Evolutionary conservation across 768 basidiomycete genomes (phyloP).

Genomic region (Boletus fagicola): DNA sequence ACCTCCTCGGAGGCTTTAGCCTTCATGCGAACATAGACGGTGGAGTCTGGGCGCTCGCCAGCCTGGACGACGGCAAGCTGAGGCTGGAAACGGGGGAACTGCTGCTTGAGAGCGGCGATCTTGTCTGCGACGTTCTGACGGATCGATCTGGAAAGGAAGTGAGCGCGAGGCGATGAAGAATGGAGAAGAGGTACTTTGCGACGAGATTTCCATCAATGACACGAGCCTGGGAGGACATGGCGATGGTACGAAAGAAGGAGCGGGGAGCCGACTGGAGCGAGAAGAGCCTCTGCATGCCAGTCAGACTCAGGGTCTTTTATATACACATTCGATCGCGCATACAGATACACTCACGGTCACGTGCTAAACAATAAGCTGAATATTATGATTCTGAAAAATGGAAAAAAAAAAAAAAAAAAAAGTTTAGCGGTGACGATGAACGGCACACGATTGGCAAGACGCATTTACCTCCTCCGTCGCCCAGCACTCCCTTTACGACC

Average conservation of each 20-base stretch:
- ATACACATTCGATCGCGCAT: background rate
- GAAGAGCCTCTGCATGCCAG: slow-evolving; percentile 4
- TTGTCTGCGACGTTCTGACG: slow-evolving; percentile 71
- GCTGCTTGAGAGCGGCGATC: slow-evolving; percentile 61
- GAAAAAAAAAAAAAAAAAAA: too few relatives aligned
- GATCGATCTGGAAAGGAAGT: slow-evolving; percentile 57
- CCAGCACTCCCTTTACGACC: slow-evolving; percentile 30
- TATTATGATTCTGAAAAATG: too few relatives aligned
- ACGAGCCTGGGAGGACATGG: slow-evolving; percentile 44
- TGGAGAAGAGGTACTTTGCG: slow-evolving; percentile 62
- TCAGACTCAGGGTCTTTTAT: background rate
- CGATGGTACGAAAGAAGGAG: slow-evolving; percentile 26
- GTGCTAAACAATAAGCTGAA: slow-evolving; percentile 6
- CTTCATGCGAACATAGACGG: slow-evolving; percentile 96
- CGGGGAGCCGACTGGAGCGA: slow-evolving; percentile 1
- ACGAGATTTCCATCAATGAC: slow-evolving; percentile 82
- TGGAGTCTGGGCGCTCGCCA: slow-evolving; percentile 87
- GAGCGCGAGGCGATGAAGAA: slow-evolving; percentile 13
- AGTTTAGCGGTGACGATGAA: slow-evolving; percentile 39
- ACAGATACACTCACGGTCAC: slow-evolving; percentile 16
- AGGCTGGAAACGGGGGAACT: slow-evolving; percentile 86
- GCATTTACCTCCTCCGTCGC: slow-evolving; percentile 43
- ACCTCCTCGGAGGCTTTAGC: slow-evolving; percentile 91
- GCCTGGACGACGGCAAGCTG: slow-evolving; percentile 92
- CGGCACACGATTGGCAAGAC: slow-evolving; percentile 49